Base-by-base conservation (phyloP, 2,329 filamentous ascomycete species). In the Alternaria brassicicola region DNA sequence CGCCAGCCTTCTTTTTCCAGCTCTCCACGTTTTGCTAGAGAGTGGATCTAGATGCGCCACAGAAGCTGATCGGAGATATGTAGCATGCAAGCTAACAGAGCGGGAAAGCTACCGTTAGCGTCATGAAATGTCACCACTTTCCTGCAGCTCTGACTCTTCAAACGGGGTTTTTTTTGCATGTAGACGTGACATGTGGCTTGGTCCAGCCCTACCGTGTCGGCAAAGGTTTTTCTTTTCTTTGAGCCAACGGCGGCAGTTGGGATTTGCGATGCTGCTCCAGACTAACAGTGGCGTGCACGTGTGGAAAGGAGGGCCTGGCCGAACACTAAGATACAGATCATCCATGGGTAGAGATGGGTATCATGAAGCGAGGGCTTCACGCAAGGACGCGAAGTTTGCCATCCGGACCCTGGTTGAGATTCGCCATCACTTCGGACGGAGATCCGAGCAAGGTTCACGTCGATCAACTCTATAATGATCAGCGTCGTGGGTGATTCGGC, bases 21-120 rank as follows among this genome's bases (percentile, higher is more conserved):
- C 48, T 51, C 48, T 51, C 48, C 48, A 51, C 48, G 48, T 26
- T 51, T 41, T 23, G 13, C 43, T 46, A 46, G 17, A 19, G 17
- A 33, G 43, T 33, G 43, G 43, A 33, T 46, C 43, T 46, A 33
- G 43, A 46, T 8, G 43, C 43, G 43, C 43, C 43, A 46, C 28
- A 23, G 28, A 19, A 33, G 26, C 19, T 31, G 43, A 31, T 31
- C 17, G 43, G 43, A 46, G 43, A 46, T 17, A 31, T 46, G 28
- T 46, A 46, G 43, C 43, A 28, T 31, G 43, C 26, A 33, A 15
- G 28, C 43, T 46, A 46, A 31, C 6, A 4, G 28, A 28, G 10
- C 35, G 35, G 35, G 35, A 38, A 17, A 46, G 43, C 43, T 46
- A 31, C 28, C 2, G n/a, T 38, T 38, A 38, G 43, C 26, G 43